Conservation (phyloP, 208 protist species). For the Endotrypanum monterogeii region DNA sequence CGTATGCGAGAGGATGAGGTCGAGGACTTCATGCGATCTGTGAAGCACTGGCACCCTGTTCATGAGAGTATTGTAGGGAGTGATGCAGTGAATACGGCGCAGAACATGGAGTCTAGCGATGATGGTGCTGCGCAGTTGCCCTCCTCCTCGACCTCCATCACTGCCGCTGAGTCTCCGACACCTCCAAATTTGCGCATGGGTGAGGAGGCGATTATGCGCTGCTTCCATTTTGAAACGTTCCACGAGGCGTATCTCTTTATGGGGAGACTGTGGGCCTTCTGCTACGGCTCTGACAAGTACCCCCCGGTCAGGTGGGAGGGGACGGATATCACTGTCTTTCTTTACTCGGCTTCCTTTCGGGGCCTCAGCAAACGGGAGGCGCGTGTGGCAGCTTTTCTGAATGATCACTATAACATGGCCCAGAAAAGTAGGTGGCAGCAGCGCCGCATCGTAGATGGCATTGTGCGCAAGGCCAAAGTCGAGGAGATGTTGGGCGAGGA, state of each 20-base stretch:
- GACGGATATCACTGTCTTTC: conserved; percentile 65
- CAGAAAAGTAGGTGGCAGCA: conserved; percentile 77
- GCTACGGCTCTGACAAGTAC: conserved; percentile 86
- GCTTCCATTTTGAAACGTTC: conserved; percentile 64
- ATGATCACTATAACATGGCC: conserved; percentile 88
- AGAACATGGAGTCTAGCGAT: background rate
- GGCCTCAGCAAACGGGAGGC: conserved; percentile 83
- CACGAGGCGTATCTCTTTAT: conserved; percentile 82
- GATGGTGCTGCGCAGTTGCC: background rate
- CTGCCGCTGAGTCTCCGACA: conserved; percentile 21
- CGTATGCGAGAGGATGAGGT: conserved; percentile 88
- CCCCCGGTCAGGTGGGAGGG: conserved; percentile 68
- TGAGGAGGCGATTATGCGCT: conserved; percentile 75
- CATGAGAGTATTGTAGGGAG: conserved; percentile 28
- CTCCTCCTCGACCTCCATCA: background rate
- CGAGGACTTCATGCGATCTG: conserved; percentile 79
- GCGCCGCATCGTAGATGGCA: conserved; percentile 22
- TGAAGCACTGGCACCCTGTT: conserved; percentile 74
- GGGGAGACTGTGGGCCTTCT: conserved; percentile 84
- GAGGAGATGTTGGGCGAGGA: conserved; percentile 51
- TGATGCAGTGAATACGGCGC: background rate
- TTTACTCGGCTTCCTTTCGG: conserved; percentile 84
- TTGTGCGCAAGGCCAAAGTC: conserved; percentile 32
- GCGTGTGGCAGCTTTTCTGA: conserved; percentile 79
- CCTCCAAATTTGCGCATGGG: conserved; percentile 32